These are phyloP conservation scores for Candida pseudocylindracea DNA, from an alignment of 1,139 yeast species.

Conservation along the genomic window DNA sequence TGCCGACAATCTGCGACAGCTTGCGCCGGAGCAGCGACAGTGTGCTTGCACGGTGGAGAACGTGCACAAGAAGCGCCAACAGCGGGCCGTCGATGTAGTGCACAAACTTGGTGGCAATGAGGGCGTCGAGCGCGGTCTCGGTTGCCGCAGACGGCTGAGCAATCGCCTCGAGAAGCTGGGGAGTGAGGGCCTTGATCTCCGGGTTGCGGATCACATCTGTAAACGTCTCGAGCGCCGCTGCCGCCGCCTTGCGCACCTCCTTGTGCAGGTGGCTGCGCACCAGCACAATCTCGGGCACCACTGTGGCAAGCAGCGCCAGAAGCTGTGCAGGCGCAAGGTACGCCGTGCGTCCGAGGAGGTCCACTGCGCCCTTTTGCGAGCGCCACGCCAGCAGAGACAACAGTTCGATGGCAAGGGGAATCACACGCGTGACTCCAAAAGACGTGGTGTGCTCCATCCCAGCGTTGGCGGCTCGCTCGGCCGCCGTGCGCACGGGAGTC, in stretches of 20 bases:
- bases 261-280: conserved; percentile 89
- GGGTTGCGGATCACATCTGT: conserved; percentile 97
- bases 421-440: conserved; percentile 74
- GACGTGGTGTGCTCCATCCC: conserved; percentile 88
- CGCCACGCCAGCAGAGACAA: conserved; percentile 90
- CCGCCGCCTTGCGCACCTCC: conserved; percentile 92
- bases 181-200: conserved; percentile 80
- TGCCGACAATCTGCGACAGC: conserved; percentile 96
- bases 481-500: conserved; percentile 75
- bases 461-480: conserved; percentile 66
- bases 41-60: conserved; percentile 35
- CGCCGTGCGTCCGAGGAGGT: conserved; percentile 92
- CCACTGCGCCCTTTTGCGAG: conserved; percentile 92
- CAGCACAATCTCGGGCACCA: conserved; percentile 91
- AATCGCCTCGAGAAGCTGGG: conserved; percentile 75
- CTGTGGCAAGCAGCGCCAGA: conserved; percentile 68
- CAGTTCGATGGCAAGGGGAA: conserved; percentile 75
- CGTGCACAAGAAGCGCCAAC: conserved; percentile 82
- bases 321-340: conserved; percentile 88
- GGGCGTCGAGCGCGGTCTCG: conserved; percentile 67
- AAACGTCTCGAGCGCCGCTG: conserved; percentile 65
- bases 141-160: conserved; percentile 89
- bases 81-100: conserved; percentile 98
- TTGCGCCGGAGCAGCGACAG: conserved; percentile 82
- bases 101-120: conserved; percentile 80